Evolutionary conservation across 257 asterid species (phyloP), one percentile per base, ranked within the genome.

Genomic region (Linaria vulgaris): DNA sequence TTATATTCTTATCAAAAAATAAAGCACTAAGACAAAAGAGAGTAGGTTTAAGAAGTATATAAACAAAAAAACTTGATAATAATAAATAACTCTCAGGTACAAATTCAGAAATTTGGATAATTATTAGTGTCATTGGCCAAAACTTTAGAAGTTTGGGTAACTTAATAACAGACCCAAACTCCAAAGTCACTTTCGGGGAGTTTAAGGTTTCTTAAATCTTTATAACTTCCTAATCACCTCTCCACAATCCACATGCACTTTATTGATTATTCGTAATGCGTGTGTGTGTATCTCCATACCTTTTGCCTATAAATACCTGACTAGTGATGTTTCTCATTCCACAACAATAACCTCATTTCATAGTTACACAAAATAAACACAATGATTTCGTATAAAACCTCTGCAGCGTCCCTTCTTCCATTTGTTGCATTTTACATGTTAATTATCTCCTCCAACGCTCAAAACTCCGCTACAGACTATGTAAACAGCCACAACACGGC

Each of bases 201-300:
- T 52, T 52, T 9, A 52, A 52, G 27, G 58, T 23, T 52, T 27
- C 57, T 30, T 51, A 51, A 14, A 51, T 2, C n/a, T n/a, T n/a
- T n/a, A 49, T 16, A 49, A 21, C 25, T 12, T 50, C 31, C 21
- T 50, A 7, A 51, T 14, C 24, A n/a, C 8, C 43, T 56, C 9
- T n/a, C n/a, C n/a, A n/a, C n/a, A n/a, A n/a, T 56, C 14, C 62
- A 56, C 62, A 56, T 56, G 62, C 62, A 56, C 31, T 56, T 56
- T 30, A 30, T 6, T 2, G 37, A 2, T 2, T 30, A 30, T 2
- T 30, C 37, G 3, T 30, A 30, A 30, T 30, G 6, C 37, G 37
- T 30, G 61, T 55, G 44, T 41, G 16, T 55, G n/a, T 25, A n/a
- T n/a, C n/a, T n/a, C n/a, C n/a, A 56, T 12, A 10, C n/a, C 12